Evolutionary conservation across 2,329 filamentous ascomycete genomes (phyloP).

Genomic region (Xylariaceae sp.): DNA sequence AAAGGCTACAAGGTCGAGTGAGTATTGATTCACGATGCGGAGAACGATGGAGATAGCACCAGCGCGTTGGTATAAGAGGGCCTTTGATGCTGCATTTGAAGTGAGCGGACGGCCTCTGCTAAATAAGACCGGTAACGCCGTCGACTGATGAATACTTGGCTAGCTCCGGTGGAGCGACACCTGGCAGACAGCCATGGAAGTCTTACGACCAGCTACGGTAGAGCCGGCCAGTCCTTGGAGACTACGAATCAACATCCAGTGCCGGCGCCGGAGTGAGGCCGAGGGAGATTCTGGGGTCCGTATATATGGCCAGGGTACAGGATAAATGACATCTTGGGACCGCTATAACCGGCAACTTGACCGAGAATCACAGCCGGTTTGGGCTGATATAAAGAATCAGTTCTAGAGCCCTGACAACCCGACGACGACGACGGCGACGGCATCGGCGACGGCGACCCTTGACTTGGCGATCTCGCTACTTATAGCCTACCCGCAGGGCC

Average conservation of each 20-base stretch:
- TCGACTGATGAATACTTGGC: constrained; percentile 3
- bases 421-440: neutral
- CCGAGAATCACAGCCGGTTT: constrained; percentile 14
- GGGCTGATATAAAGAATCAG: constrained; percentile 12
- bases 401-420: neutral
- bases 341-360: neutral
- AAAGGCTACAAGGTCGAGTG: neutral
- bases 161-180: constrained; percentile 11
- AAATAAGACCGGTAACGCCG: constrained; percentile 13
- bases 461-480: neutral
- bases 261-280: constrained; percentile 5
- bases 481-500: neutral
- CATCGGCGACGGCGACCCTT: neutral
- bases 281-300: constrained; percentile 11
- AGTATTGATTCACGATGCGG: neutral
- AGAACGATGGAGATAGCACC: neutral
- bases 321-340: constrained; percentile 25
- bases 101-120: constrained; percentile 5
- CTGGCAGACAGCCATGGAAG: neutral
- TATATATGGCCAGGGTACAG: constrained; percentile 23
- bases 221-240: neutral
- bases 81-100: neutral
- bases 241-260: constrained; percentile 7
- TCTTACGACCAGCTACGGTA: neutral
- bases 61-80: constrained; percentile 2